Percentiles rank a stretch among this genome's conserved stretches.
Evolutionary conservation across 768 basidiomycete species (phyloP).

Genomic region (Mycena vulgaris): DNA sequence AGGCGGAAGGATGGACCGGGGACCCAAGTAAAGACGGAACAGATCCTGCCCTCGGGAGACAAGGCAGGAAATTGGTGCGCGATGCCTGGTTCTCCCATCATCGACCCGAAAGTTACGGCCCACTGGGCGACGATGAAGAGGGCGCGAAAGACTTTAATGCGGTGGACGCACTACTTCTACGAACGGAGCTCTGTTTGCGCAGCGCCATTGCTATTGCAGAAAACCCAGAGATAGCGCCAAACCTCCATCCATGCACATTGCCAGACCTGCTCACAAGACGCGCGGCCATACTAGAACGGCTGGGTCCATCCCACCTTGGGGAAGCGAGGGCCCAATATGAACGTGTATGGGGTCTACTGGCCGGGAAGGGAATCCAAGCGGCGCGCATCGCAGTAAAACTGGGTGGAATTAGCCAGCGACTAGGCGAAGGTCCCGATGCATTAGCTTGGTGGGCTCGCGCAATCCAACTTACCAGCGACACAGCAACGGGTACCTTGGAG

Average conservation of each 20-base stretch:
- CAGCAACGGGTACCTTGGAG: slow-evolving; percentile 40
- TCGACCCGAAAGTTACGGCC: slow-evolving; percentile 51
- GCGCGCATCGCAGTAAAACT: slow-evolving; percentile 76
- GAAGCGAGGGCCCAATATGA: slow-evolving; percentile 72
- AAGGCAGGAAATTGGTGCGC: slow-evolving; percentile 73
- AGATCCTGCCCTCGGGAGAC: slow-evolving; percentile 77
- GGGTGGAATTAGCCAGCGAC: slow-evolving; percentile 73
- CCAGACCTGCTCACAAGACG: slow-evolving; percentile 69
- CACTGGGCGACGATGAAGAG: slow-evolving; percentile 35
- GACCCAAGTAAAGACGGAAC: slow-evolving; percentile 71
- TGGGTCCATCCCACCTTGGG: slow-evolving; percentile 67
- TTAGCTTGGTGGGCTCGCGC: slow-evolving; percentile 79
- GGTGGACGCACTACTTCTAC: slow-evolving; percentile 70
- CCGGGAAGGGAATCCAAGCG: slow-evolving; percentile 57
- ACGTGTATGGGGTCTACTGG: slow-evolving; percentile 67
- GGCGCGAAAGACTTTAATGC: slow-evolving; percentile 59
- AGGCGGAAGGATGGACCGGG: slow-evolving; percentile 75
- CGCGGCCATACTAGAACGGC: slow-evolving; percentile 71
- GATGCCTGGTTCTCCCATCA: slow-evolving; percentile 81
- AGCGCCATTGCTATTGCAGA: slow-evolving; percentile 64
- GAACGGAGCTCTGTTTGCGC: slow-evolving; percentile 68
- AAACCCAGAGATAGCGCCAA: slow-evolving; percentile 52
- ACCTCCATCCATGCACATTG: slow-evolving; percentile 66
- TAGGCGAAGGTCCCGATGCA: slow-evolving; percentile 69
- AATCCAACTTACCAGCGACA: slow-evolving; percentile 61